Percentiles rank a stretch among this genome's conserved stretches.
Conservation (phyloP, 345 rosid species). For the Nasturtium officinale region DNA sequence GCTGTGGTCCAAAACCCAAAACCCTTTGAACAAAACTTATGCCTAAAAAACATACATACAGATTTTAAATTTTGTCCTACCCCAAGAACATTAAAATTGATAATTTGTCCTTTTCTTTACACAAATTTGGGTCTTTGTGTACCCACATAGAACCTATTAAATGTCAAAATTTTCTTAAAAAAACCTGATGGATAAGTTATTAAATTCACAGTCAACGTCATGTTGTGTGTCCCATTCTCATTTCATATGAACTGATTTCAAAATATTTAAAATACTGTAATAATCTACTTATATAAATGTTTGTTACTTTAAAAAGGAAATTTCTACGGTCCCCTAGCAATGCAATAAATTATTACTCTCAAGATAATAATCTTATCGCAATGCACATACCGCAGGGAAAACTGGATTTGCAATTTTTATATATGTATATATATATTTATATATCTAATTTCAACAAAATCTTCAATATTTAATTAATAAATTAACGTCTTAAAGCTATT, state of each 20-base stretch:
- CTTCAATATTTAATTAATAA: neutral
- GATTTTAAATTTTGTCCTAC: constrained; percentile 36
- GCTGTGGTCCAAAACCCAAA: constrained; percentile 44
- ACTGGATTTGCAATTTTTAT: neutral
- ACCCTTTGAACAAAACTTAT: constrained; percentile 36
- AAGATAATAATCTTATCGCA: neutral
- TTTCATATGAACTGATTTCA: constrained; percentile 29
- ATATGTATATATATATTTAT: too few relatives aligned
- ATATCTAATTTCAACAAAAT: neutral
- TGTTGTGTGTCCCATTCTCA: constrained; percentile 31
- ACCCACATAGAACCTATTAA: constrained; percentile 24
- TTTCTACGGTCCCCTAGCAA: neutral
- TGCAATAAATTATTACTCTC: neutral
- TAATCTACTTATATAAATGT: constrained; percentile 6
- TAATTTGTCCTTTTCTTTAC: constrained; percentile 41
- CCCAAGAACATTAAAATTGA: constrained; percentile 31
- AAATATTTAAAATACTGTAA: neutral
- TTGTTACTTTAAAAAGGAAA: neutral
- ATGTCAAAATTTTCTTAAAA: constrained; percentile 26
- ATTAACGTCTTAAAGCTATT: neutral
- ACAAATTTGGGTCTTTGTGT: constrained; percentile 38
- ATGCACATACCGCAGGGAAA: neutral
- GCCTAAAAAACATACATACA: constrained; percentile 30
- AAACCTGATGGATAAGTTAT: neutral
- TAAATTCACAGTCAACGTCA: constrained; percentile 46